phyloP scores from a whole-genome alignment of 2,329 filamentous ascomycete species.

The Ophiostoma ulmi region DNA sequence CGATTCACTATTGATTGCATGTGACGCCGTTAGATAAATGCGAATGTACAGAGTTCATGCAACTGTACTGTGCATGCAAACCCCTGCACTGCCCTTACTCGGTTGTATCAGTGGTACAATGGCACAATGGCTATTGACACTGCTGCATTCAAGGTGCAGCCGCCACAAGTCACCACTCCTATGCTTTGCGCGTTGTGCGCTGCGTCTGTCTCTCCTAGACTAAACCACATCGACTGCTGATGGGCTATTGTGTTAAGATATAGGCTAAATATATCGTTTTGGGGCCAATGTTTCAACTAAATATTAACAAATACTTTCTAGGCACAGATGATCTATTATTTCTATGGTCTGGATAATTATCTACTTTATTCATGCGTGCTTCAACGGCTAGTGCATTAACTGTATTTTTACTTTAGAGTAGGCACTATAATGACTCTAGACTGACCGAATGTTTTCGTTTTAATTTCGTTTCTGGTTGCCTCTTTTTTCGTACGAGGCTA shows the following conservation, averaged over 20 bases:
- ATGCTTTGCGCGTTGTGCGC: not conserved
- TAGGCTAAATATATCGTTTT: not conserved
- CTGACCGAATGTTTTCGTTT: not conserved
- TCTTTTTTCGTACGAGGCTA: not conserved
- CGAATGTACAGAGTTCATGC: not conserved
- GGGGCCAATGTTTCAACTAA: too few relatives aligned
- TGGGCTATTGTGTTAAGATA: not conserved
- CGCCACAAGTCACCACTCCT: not conserved
- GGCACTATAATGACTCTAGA: not conserved
- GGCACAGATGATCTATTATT: not conserved
- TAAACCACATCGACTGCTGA: not conserved
- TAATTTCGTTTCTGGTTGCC: not conserved
- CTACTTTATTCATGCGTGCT: not conserved
- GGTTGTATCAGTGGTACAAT: not conserved
- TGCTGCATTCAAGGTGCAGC: not conserved
- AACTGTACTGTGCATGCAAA: not conserved
- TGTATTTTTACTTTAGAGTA: not conserved
- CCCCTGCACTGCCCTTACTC: not conserved
- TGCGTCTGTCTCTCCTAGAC: not conserved
- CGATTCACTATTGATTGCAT: not conserved
- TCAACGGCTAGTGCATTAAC: not conserved
- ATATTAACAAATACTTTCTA: too few relatives aligned
- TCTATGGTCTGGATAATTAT: not conserved
- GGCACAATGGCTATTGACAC: not conserved
- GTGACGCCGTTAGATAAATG: not conserved